Conservation (phyloP, 805 yeast species). For the Kodamaea neixiangensis region DNA sequence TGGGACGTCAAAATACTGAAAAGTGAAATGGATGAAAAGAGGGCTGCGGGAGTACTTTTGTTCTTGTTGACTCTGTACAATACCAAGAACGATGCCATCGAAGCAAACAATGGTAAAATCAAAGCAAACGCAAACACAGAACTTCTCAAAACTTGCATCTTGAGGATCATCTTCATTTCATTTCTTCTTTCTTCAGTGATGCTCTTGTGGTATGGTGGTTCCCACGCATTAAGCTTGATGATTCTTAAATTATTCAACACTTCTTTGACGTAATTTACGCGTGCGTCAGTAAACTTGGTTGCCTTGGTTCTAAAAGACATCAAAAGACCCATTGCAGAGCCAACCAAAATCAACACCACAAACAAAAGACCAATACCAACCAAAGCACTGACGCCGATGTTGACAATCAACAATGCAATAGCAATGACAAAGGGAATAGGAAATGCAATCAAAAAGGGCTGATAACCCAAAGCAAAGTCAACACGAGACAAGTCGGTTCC, state of each 20-base stretch:
- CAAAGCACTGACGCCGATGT: slow-evolving; percentile 26
- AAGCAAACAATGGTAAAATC: slow-evolving; percentile 67
- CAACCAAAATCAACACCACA: slow-evolving; percentile 40
- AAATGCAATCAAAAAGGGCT: slow-evolving; percentile 24
- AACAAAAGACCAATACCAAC: slow-evolving; percentile 26
- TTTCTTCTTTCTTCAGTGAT: slow-evolving; percentile 55
- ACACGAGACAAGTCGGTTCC: slow-evolving; percentile 29
- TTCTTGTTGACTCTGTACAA: slow-evolving; percentile 34
- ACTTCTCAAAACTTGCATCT: slow-evolving; percentile 67
- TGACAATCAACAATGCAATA: slow-evolving; percentile 24
- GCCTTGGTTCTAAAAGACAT: slow-evolving; percentile 49
- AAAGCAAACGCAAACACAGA: slow-evolving; percentile 65
- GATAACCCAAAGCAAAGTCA: slow-evolving; percentile 32
- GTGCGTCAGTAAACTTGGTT: slow-evolving; percentile 65
- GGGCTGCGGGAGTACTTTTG: slow-evolving; percentile 54
- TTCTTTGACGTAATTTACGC: slow-evolving; percentile 78
- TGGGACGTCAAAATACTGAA: slow-evolving; percentile 64
- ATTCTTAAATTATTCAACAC: slow-evolving; percentile 73
- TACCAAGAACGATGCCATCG: slow-evolving; percentile 55
- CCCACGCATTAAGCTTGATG: slow-evolving; percentile 92
- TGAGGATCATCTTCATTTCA: slow-evolving; percentile 64
- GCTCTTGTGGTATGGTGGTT: slow-evolving; percentile 64
- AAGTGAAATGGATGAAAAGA: slow-evolving; percentile 70
- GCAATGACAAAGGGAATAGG: slow-evolving; percentile 26
- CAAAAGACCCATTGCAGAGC: slow-evolving; percentile 50